Conservation (phyloP, 2,329 filamentous ascomycete genomes). For the Onygenales sp. region DNA sequence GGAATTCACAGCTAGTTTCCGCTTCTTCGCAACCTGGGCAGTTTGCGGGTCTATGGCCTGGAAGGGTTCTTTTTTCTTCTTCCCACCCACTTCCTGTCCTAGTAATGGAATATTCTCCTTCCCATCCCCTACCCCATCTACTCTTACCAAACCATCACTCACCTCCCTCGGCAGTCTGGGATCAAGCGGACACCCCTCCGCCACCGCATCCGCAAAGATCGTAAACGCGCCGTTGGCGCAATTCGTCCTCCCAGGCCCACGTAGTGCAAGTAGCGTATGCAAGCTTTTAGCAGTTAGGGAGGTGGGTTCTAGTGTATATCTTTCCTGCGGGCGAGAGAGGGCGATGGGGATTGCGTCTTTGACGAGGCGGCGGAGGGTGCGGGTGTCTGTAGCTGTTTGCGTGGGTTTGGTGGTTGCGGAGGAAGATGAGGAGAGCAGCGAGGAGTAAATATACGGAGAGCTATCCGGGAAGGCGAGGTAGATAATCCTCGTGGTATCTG, state of each 20-base stretch:
- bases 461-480: constrained; percentile 77
- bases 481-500: constrained; percentile 60
- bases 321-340: constrained; percentile 61
- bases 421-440: constrained; percentile 33
- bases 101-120: constrained; percentile 13
- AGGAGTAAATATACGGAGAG: constrained; percentile 64
- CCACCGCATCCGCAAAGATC: constrained; percentile 59
- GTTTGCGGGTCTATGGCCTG: constrained; percentile 1
- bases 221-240: constrained; percentile 69
- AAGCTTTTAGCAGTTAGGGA: constrained; percentile 63
- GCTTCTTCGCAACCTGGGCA: constrained; percentile 42
- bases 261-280: constrained; percentile 56
- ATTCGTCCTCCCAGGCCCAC: constrained; percentile 61
- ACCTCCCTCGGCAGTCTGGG: constrained; percentile 24
- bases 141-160: too few species aligned
- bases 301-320: constrained; percentile 60
- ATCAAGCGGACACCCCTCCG: constrained; percentile 43
- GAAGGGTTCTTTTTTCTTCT: constrained; percentile 9
- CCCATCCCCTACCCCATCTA: neutral
- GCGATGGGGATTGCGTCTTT: constrained; percentile 75
- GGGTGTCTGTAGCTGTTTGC: constrained; percentile 39
- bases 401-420: neutral
- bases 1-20: constrained; percentile 52
- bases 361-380: constrained; percentile 60
- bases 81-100: neutral